Evolutionary conservation across 768 basidiomycete species (phyloP).

Genomic region (Lactifluus piperatus): DNA sequence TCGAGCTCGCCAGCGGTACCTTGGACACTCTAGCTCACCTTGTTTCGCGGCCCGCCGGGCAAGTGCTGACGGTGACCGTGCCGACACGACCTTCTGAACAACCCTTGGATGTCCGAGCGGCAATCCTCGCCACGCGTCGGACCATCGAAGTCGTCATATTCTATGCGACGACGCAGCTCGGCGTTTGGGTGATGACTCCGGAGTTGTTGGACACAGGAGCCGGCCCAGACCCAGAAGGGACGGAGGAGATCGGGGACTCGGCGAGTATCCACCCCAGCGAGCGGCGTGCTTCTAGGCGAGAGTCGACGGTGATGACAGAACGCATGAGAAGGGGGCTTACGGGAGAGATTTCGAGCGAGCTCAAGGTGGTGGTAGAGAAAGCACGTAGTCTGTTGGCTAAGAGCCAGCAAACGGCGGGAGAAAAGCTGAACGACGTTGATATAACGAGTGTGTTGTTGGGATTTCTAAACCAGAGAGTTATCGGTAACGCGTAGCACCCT

Average conservation of each 20-base stretch:
- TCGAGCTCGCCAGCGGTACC: constrained; percentile 76
- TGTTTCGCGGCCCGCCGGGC: constrained; percentile 49
- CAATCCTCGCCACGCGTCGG: constrained; percentile 46
- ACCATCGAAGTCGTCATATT: constrained; percentile 60
- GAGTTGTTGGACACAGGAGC: constrained; percentile 34
- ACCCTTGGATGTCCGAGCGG: constrained; percentile 44
- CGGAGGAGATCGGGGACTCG: constrained; percentile 29
- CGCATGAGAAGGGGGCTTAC: constrained; percentile 68
- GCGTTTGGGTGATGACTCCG: constrained; percentile 68
- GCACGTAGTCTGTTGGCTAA: constrained; percentile 57
- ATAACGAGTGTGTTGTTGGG: constrained; percentile 49
- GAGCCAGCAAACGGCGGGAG: constrained; percentile 41
- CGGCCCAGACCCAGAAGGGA: constrained; percentile 31
- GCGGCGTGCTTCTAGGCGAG: constrained; percentile 34
- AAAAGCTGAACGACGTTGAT: constrained; percentile 36
- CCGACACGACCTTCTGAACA: constrained; percentile 32
- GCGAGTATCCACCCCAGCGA: constrained; percentile 26
- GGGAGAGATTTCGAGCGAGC: constrained; percentile 67
- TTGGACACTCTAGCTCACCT: constrained; percentile 67
- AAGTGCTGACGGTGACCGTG: constrained; percentile 37
- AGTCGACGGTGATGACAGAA: constrained; percentile 47
- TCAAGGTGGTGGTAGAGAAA: constrained; percentile 57
- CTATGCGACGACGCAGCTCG: constrained; percentile 70
- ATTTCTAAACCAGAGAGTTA: constrained; percentile 58
- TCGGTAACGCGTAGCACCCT: constrained; percentile 16